Conservation (phyloP, 2,329 filamentous ascomycete genomes). For the Cladosporium phlei region DNA sequence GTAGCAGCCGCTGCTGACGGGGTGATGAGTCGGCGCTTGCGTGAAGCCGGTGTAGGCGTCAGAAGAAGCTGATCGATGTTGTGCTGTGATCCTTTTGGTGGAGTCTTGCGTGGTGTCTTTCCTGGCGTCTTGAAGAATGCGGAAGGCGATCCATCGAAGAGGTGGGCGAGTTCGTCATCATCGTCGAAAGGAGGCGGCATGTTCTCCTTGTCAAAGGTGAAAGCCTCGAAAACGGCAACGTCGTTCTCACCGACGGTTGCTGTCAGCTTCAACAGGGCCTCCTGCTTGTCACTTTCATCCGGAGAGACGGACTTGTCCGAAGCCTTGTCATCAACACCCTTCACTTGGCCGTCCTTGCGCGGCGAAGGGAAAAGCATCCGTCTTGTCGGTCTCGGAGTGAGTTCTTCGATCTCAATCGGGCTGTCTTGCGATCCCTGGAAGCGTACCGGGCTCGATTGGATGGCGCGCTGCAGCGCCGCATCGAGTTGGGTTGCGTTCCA, state of each 20-base stretch:
- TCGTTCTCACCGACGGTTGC: constrained; percentile 16
- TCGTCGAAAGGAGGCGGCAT: constrained; percentile 44
- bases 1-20: constrained; percentile 27
- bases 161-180: constrained; percentile 49
- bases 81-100: constrained; percentile 43
- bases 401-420: constrained; percentile 47
- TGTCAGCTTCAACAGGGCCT: constrained; percentile 1
- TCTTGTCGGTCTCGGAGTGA: constrained; percentile 60
- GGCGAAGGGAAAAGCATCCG: constrained; percentile 74
- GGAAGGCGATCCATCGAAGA: constrained; percentile 61
- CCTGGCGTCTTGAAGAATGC: constrained; percentile 51
- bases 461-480: constrained; percentile 47
- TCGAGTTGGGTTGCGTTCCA: constrained; percentile 26
- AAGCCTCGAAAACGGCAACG: constrained; percentile 31
- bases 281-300: not conserved
- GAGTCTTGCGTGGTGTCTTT: constrained; percentile 54
- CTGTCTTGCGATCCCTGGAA: constrained; percentile 44
- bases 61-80: constrained; percentile 40
- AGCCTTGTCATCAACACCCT: constrained; percentile 52
- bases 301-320: constrained; percentile 35
- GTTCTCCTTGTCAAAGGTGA: constrained; percentile 56
- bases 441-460: constrained; percentile 58
- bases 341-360: constrained; percentile 59
- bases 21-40: constrained; percentile 29
- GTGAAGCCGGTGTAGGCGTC: constrained; percentile 41